Evolutionary conservation across 1,284 basidiomycete species (phyloP).

Genomic region (Ganoderma lingzhi): DNA sequence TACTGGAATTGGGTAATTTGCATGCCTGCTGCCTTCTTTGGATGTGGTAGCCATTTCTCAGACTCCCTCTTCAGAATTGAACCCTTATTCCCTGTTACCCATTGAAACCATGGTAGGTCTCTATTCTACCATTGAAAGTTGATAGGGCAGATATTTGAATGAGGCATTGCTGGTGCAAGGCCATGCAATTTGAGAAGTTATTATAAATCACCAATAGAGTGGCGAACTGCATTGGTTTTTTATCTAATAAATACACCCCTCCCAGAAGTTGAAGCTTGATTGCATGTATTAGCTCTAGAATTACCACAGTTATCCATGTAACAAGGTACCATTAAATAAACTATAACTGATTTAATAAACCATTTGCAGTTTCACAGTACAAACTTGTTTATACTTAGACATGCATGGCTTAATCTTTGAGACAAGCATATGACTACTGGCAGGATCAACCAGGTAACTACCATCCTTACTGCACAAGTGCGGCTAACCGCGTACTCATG

Average conservation of each 20-base stretch:
- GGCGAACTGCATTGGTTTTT: conserved; percentile 63
- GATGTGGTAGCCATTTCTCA: too few species aligned
- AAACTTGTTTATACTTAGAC: conserved; percentile 68
- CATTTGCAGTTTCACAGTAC: conserved; percentile 71
- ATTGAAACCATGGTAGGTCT: conserved; percentile 62
- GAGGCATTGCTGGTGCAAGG: conserved; percentile 42
- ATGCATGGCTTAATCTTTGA: conserved; percentile 74
- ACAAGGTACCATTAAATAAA: conserved; percentile 67
- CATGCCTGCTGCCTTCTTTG: too few species aligned
- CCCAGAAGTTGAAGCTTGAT: conserved; percentile 61
- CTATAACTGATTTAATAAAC: conserved; percentile 76
- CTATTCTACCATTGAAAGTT: conserved; percentile 54
- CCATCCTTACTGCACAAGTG: conserved; percentile 36
- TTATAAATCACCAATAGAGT: conserved; percentile 67
- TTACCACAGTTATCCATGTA: conserved; percentile 72
- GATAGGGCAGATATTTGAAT: too few species aligned
- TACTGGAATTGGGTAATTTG: too few species aligned
- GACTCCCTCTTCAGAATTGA: conserved; percentile 33
- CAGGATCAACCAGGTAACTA: conserved; percentile 75
- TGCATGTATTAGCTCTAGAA: conserved; percentile 71
- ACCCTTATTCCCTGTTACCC: conserved; percentile 68
- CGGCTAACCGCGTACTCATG: conserved; percentile 28
- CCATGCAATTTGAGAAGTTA: conserved; percentile 65
- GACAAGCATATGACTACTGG: conserved; percentile 77
- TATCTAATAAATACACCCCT: conserved; percentile 71